Evolutionary conservation across 495 filamentous ascomycete genomes (phyloP).

Genomic region (Corynascus novoguineensis): DNA sequence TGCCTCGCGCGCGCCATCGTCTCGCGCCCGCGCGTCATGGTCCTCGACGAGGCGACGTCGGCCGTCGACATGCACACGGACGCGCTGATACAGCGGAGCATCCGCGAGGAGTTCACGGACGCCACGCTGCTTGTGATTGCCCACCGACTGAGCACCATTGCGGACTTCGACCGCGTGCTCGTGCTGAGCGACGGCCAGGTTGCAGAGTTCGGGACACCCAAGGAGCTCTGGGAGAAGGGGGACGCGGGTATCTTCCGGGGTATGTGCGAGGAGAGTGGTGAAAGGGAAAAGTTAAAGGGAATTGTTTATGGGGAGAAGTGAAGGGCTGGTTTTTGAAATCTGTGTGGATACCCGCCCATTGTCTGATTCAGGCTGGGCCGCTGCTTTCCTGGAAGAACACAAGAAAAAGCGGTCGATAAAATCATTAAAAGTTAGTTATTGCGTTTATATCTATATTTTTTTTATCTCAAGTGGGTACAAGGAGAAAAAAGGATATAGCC

Average conservation of each 20-base stretch:
- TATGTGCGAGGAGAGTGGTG: constrained; percentile 72
- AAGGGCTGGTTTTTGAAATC: background rate
- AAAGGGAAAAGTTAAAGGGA: constrained; percentile 54
- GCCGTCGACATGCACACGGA: constrained; percentile 88
- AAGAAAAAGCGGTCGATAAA: no score
- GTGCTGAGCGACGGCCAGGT: constrained; percentile 72
- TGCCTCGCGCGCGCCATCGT: constrained; percentile 86
- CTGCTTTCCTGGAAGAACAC: no score
- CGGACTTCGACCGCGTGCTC: constrained; percentile 78
- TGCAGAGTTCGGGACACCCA: constrained; percentile 67
- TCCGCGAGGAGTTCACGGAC: constrained; percentile 70
- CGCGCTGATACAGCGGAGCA: constrained; percentile 71
- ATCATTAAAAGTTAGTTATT: no score
- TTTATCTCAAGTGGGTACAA: background rate
- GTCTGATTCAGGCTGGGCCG: no score
- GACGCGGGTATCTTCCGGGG: constrained; percentile 57
- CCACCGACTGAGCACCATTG: constrained; percentile 79
- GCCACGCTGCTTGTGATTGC: constrained; percentile 85
- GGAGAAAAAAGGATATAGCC: background rate
- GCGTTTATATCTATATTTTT: background rate
- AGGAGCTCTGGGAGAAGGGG: constrained; percentile 55
- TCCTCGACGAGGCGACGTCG: constrained; percentile 85
- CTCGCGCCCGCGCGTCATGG: constrained; percentile 71
- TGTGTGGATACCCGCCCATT: background rate
- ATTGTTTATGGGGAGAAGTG: constrained; percentile 43